Percentiles rank a stretch among this genome's conserved stretches.
phyloP scores from a whole-genome alignment of 169 alveolate species.

The Amoebophrya sp. region DNA sequence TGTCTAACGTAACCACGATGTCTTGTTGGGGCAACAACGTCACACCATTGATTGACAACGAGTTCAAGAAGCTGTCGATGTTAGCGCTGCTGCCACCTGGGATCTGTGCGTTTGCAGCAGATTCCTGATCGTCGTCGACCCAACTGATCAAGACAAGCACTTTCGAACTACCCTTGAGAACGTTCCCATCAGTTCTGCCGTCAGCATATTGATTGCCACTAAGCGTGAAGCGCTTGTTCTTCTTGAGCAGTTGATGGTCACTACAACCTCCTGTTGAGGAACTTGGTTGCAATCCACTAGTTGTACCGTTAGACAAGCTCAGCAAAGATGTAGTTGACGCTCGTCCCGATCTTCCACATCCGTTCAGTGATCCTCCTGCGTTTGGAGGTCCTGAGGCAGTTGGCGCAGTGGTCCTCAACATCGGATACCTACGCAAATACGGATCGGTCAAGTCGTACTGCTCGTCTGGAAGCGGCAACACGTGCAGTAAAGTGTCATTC shows the following conservation, averaged over 20 bases:
- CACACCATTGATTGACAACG: not conserved
- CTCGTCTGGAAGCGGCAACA: not conserved
- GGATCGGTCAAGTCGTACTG: conserved; percentile 16
- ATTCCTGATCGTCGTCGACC: conserved; percentile 19
- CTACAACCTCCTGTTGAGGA: too few species aligned
- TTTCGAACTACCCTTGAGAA: not conserved
- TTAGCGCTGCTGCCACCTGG: not conserved
- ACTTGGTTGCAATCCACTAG: too few species aligned
- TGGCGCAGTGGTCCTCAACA: too few species aligned
- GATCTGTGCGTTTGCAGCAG: not conserved
- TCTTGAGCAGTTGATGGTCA: not conserved
- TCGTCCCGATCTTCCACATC: too few species aligned
- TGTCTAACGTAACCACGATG: not conserved
- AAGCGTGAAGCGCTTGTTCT: not conserved
- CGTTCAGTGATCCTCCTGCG: not conserved
- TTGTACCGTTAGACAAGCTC: too few species aligned
- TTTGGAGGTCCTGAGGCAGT: not conserved
- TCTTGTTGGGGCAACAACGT: not conserved
- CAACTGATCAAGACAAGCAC: not conserved
- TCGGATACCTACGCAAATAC: not conserved
- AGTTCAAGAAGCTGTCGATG: not conserved
- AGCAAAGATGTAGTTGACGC: too few species aligned
- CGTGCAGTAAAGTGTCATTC: not conserved
- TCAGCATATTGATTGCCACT: not conserved
- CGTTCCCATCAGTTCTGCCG: not conserved